phyloP scores from a whole-genome alignment of 2,329 filamentous ascomycete genomes.

The Raffaelea ambrosiae region DNA sequence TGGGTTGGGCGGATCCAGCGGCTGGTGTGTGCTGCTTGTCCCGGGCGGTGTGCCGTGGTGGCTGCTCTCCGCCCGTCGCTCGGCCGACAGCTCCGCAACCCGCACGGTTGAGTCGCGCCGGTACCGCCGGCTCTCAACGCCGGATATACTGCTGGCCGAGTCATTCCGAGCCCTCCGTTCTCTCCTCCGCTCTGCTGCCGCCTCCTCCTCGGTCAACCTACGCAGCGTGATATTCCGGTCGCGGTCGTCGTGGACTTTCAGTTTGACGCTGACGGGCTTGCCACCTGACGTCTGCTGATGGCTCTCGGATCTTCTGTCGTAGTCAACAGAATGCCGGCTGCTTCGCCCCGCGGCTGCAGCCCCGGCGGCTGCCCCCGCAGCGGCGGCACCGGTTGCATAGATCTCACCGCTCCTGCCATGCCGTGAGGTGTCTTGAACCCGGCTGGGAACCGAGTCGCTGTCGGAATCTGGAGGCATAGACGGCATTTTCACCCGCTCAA shows the following conservation, averaged over 20 bases:
- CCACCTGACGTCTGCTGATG: constrained; percentile 8
- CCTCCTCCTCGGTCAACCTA: constrained; percentile 52
- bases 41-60: background rate
- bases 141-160: constrained; percentile 49
- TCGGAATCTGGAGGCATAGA: constrained; percentile 43
- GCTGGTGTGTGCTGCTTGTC: constrained; percentile 22
- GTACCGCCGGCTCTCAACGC: constrained; percentile 45
- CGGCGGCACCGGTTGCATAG: background rate
- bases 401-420: background rate
- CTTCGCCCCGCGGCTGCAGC: constrained; percentile 16
- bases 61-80: constrained; percentile 30
- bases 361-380: background rate
- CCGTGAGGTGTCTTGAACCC: constrained; percentile 33
- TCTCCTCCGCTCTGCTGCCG: constrained; percentile 31
- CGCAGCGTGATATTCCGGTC: constrained; percentile 52
- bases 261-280: constrained; percentile 47
- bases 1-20: constrained; percentile 47
- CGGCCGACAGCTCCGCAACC: constrained; percentile 36
- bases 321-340: constrained; percentile 12
- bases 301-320: background rate
- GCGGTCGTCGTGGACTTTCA: constrained; percentile 52
- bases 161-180: constrained; percentile 30
- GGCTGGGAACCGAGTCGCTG: constrained; percentile 28
- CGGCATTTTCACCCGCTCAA: constrained; percentile 38
- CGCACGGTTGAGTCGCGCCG: constrained; percentile 43